These are phyloP conservation scores for Leishmania martiniquensis DNA, from an alignment of 208 protist genomes.

Conservation along the genomic window DNA sequence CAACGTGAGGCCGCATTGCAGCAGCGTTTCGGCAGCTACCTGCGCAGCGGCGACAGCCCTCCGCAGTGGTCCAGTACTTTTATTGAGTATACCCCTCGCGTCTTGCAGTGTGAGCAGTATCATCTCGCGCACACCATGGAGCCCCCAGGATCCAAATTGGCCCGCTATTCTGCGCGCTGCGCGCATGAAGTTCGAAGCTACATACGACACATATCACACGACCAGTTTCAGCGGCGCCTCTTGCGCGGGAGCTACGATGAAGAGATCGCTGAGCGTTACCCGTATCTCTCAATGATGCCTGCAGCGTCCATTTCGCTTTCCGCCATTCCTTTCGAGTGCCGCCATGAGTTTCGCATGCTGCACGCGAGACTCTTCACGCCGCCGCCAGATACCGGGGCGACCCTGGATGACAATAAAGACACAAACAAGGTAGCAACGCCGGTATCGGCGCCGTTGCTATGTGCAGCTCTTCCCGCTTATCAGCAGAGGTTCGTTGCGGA, in stretches of 20 bases:
- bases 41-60: slow-evolving; percentile 8
- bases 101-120: slow-evolving; percentile 34
- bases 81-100: slow-evolving; percentile 22
- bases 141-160: not conserved
- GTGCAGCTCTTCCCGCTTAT: not conserved
- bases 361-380: slow-evolving; percentile 7
- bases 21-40: slow-evolving; percentile 33
- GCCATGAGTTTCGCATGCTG: slow-evolving; percentile 14
- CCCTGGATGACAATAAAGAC: not conserved
- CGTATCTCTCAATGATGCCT: slow-evolving; percentile 22
- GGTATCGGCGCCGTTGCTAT: not conserved
- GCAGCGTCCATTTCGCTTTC: slow-evolving; percentile 8
- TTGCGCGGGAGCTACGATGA: slow-evolving; percentile 11
- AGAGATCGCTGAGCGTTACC: slow-evolving; percentile 29
- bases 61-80: slow-evolving; percentile 19
- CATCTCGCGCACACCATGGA: not conserved
- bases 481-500: not conserved
- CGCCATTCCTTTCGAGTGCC: slow-evolving; percentile 25
- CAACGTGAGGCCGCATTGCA: slow-evolving; percentile 21
- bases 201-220: slow-evolving; percentile 15
- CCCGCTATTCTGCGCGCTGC: slow-evolving; percentile 7
- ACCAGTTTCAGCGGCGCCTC: slow-evolving; percentile 22
- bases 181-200: slow-evolving; percentile 24
- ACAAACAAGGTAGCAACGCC: not conserved
- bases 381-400: not conserved